Evolutionary conservation across 2,329 filamentous ascomycete genomes (phyloP).

Genomic region (Neofusicoccum umdonicola): DNA sequence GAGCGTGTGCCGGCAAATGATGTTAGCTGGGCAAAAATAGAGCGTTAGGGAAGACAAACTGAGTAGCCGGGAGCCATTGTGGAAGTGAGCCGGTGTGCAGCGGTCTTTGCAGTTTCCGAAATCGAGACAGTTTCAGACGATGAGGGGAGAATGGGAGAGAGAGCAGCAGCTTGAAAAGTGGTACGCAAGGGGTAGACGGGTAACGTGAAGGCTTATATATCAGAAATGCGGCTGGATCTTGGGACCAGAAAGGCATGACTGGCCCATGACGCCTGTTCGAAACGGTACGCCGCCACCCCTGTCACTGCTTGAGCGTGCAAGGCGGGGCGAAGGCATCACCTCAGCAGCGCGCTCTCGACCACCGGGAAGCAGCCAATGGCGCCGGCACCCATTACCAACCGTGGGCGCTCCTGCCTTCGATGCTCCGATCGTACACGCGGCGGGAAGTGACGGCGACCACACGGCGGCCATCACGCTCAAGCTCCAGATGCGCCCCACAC

Average conservation of each 20-base stretch:
- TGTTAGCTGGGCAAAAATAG: background rate
- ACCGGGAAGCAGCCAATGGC: background rate
- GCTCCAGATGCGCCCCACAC: background rate
- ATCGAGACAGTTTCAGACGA: background rate
- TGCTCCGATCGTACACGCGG: background rate
- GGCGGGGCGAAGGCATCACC: conserved; percentile 1
- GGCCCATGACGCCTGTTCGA: conserved; percentile 1
- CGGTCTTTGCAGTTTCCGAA: background rate
- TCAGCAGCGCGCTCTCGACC: conserved; percentile 13
- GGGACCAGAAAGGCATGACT: background rate
- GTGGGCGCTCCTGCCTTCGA: background rate
- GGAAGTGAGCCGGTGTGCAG: background rate
- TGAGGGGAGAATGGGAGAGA: no score
- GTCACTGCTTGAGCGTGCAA: background rate
- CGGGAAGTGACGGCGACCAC: background rate
- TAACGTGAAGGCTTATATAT: background rate
- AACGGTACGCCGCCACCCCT: background rate
- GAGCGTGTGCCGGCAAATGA: conserved; percentile 18
- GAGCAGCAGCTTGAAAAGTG: background rate
- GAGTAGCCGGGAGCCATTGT: conserved; percentile 16
- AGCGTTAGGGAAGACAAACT: background rate
- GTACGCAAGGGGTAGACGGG: background rate
- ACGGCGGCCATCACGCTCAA: no score
- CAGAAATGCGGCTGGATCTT: background rate
- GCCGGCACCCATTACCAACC: background rate